phyloP scores from a whole-genome alignment of 2,329 filamentous ascomycete genomes.

The Nakataea oryzae region DNA sequence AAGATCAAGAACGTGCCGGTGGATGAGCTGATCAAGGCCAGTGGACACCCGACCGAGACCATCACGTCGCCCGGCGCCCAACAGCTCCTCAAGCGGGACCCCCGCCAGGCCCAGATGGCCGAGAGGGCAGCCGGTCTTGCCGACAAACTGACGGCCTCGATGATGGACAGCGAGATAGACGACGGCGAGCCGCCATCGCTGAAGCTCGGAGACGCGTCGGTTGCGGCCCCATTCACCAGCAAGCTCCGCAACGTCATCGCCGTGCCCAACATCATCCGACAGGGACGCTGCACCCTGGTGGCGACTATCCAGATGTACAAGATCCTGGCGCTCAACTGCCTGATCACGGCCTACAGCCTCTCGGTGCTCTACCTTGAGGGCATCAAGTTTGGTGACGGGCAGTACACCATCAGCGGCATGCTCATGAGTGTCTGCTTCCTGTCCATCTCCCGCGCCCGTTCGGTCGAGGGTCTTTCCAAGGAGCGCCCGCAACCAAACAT shows the following conservation, averaged over 20 bases:
- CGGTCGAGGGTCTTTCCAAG: conserved; percentile 90
- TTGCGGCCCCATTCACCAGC: conserved; percentile 93
- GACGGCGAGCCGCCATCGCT: conserved; percentile 89
- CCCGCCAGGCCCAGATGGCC: conserved; percentile 48
- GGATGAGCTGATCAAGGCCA: conserved; percentile 43
- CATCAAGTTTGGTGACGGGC: conserved; percentile 97
- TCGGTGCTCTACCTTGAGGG: conserved; percentile 94
- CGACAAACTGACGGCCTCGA: conserved; percentile 73
- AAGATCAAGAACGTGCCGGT: conserved; percentile 62
- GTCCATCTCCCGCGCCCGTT: conserved; percentile 93
- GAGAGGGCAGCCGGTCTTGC: conserved; percentile 70
- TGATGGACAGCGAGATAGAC: conserved; percentile 85
- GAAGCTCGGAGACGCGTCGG: conserved; percentile 93
- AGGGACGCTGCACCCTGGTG: conserved; percentile 93
- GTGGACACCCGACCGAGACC: conserved; percentile 46
- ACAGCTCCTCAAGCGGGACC: conserved; percentile 40
- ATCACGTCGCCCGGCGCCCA: conserved; percentile 58
- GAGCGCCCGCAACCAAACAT: conserved; percentile 97
- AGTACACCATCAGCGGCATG: conserved; percentile 98
- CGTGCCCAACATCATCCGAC: conserved; percentile 95
- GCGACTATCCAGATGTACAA: conserved; percentile 99
- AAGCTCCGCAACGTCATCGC: conserved; percentile 96
- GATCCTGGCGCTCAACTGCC: conserved; percentile 92
- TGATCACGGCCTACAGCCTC: conserved; percentile 95
- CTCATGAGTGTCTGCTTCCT: conserved; percentile 99